Base-by-base conservation (phyloP, 176 grass and related monocot genomes). In the Aegilops longissima region DNA sequence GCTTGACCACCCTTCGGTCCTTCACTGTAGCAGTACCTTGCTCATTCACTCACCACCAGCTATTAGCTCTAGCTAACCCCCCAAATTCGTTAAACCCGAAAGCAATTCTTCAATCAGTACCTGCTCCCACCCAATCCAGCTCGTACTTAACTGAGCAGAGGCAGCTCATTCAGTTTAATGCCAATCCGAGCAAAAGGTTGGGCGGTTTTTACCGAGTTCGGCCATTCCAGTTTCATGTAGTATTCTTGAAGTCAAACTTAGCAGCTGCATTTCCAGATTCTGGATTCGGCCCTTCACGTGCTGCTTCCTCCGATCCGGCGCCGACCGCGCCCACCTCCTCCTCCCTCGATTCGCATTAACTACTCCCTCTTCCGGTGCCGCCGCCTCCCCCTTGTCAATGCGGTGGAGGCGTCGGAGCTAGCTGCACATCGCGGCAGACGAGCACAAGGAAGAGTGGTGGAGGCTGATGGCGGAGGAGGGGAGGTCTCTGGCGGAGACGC, bases 401-500 rank as follows among this genome's bases (percentile, higher is more conserved):
- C 47, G 27, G 74, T 34, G 29, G 74, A 77, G 49, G 74, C 74
- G 47, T 29, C 74, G 27, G 47, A 77, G 73, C 71, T 3, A 77
- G 73, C 25, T 47, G 73, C 24, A 76, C 44, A 76, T 14, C 6
- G 40, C 71, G 40, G 21, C 64, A 66, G 56, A 6, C 66, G 29
- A 18, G 6, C 13, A 68, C 51, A 25, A 17, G 72, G 25, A 30
- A 12, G 65, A 8, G 44, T 8, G 44, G 45, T 3, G 14, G 16
- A 76, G 73, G 73, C 73, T n/a, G 49, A n/a, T 59, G 80, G 88
- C 24, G 86, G 90, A 77, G 33, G 90, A 59, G 51, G 90, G 91
- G 62, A 67, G 96, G 84, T 96, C 96, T 62, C 93, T 98, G 86
- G 96, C 93, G 73, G 96, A 98, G 92, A 98, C 96, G 66, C 96